Percentiles rank a stretch among this genome's conserved stretches.
These are phyloP conservation scores for Arctostaphylos glauca DNA, from an alignment of 148 eudicot genomes.

Conservation along the genomic window DNA sequence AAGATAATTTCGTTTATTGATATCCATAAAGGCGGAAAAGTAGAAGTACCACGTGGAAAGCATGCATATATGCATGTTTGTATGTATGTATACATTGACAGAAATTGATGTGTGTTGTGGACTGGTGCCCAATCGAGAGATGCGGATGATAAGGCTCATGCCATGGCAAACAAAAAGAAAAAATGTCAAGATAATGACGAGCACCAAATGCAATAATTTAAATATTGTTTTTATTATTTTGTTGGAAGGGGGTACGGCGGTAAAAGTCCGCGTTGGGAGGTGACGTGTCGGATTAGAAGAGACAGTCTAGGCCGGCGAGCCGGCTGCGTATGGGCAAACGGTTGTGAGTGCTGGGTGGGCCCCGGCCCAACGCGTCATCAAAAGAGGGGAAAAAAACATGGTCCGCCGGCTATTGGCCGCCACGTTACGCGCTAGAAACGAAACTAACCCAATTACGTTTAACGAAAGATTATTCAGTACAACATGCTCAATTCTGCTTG, in stretches of 20 bases:
- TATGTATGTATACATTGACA: too few relatives aligned
- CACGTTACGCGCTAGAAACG: neutral
- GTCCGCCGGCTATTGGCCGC: neutral
- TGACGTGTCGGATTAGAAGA: conserved; percentile 11
- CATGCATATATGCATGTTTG: too few relatives aligned
- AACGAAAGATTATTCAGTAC: too few relatives aligned
- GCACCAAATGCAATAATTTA: neutral
- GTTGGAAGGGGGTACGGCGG: neutral
- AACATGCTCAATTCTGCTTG: too few relatives aligned
- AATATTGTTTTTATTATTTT: too few relatives aligned
- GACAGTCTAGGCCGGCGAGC: conserved; percentile 6
- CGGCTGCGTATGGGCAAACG: neutral
- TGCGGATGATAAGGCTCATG: neutral
- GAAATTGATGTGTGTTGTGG: too few relatives aligned
- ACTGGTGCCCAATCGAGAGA: too few relatives aligned
- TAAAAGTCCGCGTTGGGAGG: neutral
- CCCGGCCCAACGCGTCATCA: conserved; percentile 2
- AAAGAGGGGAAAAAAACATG: neutral
- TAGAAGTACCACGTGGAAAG: too few relatives aligned
- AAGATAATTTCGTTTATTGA: too few relatives aligned
- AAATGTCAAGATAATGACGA: too few relatives aligned
- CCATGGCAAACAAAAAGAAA: neutral
- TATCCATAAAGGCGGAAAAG: too few relatives aligned
- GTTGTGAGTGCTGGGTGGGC: neutral
- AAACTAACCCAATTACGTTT: too few relatives aligned